Evolutionary conservation across 2,329 filamentous ascomycete genomes (phyloP).

Genomic region (Diaporthe ampelina): DNA sequence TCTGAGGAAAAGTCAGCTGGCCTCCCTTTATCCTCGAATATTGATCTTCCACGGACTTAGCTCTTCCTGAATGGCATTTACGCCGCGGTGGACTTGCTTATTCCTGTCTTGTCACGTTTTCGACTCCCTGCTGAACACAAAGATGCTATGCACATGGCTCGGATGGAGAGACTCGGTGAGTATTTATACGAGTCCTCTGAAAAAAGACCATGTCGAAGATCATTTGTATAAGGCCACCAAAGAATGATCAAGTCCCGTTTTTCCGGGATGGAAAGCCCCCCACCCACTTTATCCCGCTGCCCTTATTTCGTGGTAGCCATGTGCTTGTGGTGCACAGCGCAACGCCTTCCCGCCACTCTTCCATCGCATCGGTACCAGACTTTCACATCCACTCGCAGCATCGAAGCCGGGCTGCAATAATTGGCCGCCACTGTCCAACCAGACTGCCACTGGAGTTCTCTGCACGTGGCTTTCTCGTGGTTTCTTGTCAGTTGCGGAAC

Average conservation of each 20-base stretch:
- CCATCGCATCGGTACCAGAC: slow-evolving; percentile 38
- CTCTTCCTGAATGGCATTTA: not conserved
- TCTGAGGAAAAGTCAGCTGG: slow-evolving; percentile 27
- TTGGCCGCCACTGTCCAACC: slow-evolving; percentile 47
- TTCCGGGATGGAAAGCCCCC: not conserved
- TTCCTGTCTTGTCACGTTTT: slow-evolving; percentile 2
- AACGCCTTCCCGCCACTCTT: slow-evolving; percentile 31
- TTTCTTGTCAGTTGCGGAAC: slow-evolving; percentile 31
- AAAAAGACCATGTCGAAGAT: slow-evolving; percentile 18
- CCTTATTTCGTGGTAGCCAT: slow-evolving; percentile 27
- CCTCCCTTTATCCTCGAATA: not conserved
- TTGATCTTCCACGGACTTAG: not conserved
- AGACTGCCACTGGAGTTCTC: not conserved
- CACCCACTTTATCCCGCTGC: slow-evolving; percentile 20
- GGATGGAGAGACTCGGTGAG: slow-evolving; percentile 8
- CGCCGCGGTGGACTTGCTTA: not conserved
- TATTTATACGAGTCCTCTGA: slow-evolving; percentile 29
- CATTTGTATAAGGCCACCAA: not conserved
- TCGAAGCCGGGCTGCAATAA: slow-evolving; percentile 42
- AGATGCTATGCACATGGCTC: slow-evolving; percentile 2
- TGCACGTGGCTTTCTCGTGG: slow-evolving; percentile 43
- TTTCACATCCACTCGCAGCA: slow-evolving; percentile 39
- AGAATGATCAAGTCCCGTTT: slow-evolving; percentile 14
- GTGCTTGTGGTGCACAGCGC: slow-evolving; percentile 30
- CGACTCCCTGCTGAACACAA: slow-evolving; percentile 17